Conservation (phyloP, 805 yeast species). For the Pichia insulana region DNA sequence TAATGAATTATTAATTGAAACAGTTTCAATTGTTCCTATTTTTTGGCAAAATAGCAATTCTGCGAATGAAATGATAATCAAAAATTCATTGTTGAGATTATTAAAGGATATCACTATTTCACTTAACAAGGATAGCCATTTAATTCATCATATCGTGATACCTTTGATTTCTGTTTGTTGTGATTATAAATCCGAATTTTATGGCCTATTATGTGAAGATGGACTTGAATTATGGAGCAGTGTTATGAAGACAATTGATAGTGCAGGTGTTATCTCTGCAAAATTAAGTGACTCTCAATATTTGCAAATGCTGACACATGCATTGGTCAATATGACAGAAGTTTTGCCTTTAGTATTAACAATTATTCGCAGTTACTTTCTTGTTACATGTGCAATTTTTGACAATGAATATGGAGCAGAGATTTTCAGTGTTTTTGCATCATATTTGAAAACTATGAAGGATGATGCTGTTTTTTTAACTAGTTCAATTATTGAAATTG, state of each 20-base stretch:
- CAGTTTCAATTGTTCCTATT: slow-evolving; percentile 52
- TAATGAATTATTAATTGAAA: slow-evolving; percentile 38
- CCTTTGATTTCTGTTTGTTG: slow-evolving; percentile 60
- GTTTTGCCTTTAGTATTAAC: slow-evolving; percentile 56
- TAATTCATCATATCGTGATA: slow-evolving; percentile 45
- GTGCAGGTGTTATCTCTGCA: slow-evolving; percentile 24
- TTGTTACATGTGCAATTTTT: slow-evolving; percentile 38
- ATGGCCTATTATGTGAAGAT: slow-evolving; percentile 66
- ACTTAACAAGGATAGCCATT: slow-evolving; percentile 42
- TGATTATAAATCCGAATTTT: slow-evolving; percentile 47
- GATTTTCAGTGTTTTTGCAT: slow-evolving; percentile 41
- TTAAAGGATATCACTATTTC: slow-evolving; percentile 49
- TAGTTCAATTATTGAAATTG: slow-evolving; percentile 44
- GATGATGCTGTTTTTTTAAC: slow-evolving; percentile 60
- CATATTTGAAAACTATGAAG: slow-evolving; percentile 51
- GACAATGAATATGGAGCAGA: slow-evolving; percentile 30
- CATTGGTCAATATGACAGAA: slow-evolving; percentile 65
- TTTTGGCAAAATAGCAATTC: slow-evolving; percentile 60
- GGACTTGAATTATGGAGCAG: slow-evolving; percentile 81
- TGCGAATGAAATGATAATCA: slow-evolving; percentile 37
- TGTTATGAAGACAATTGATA: slow-evolving; percentile 53
- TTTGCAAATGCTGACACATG: slow-evolving; percentile 46
- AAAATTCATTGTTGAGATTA: slow-evolving; percentile 45
- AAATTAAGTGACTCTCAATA: slow-evolving; percentile 30
- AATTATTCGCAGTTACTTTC: slow-evolving; percentile 53